phyloP scores from a whole-genome alignment of 176 grass and related monocot genomes.

The Areca catechu region DNA sequence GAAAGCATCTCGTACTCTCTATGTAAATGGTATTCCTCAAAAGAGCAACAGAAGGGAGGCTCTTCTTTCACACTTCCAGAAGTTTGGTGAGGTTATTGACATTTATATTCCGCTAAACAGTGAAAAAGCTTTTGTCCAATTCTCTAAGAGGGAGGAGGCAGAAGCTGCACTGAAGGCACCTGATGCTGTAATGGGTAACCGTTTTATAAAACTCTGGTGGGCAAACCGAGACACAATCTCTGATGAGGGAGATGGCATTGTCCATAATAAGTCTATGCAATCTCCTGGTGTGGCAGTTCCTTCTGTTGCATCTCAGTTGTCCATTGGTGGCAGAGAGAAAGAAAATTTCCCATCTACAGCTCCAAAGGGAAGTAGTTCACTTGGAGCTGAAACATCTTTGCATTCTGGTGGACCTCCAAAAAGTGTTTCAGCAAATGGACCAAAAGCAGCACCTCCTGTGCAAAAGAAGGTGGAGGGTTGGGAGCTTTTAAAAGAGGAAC shows the following conservation, averaged over 20 bases:
- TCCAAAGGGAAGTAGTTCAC: conserved; percentile 35
- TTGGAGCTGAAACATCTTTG: conserved; percentile 35
- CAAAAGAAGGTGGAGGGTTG: conserved; percentile 70
- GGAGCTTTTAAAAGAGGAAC: conserved; percentile 66
- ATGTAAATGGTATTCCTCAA: conserved; percentile 81
- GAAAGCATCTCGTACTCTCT: conserved; percentile 88
- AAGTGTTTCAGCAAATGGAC: conserved; percentile 31
- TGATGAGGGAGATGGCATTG: conserved; percentile 36
- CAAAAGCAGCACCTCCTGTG: conserved; percentile 28
- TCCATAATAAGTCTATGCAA: conserved; percentile 20
- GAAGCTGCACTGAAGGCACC: conserved; percentile 86
- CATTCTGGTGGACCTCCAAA: conserved; percentile 28
- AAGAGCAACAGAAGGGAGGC: conserved; percentile 56
- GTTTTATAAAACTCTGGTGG: conserved; percentile 98
- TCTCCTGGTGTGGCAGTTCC: not conserved
- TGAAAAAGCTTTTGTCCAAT: conserved; percentile 96
- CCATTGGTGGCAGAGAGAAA: conserved; percentile 39
- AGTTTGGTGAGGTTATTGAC: conserved; percentile 85
- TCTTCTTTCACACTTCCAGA: conserved; percentile 85
- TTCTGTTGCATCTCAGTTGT: conserved; percentile 24
- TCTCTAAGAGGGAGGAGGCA: conserved; percentile 90
- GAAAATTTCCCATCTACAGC: conserved; percentile 44
- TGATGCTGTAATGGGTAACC: conserved; percentile 99
- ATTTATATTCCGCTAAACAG: conserved; percentile 81
- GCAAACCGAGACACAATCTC: conserved; percentile 81